Conservation (phyloP, 176 grass and related monocot species). For the Triticum urartu region DNA sequence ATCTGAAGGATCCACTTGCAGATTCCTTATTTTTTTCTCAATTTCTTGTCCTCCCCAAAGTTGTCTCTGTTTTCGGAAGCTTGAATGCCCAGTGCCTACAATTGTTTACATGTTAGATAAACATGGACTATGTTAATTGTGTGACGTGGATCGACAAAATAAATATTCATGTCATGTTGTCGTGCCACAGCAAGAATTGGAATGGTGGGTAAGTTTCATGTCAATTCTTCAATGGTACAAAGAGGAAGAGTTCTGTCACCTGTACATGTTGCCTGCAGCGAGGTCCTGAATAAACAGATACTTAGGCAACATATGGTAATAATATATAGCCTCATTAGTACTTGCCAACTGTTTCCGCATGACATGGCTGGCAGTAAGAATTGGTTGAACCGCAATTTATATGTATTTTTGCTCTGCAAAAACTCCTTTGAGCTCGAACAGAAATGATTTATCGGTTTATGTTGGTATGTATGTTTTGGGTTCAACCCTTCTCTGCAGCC, state of each 20-base stretch:
- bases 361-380: background rate
- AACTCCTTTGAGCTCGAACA: background rate
- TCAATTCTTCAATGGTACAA: slow-evolving; percentile 1
- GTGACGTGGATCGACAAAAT: background rate
- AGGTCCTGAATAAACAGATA: background rate
- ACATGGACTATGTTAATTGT: background rate
- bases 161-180: slow-evolving; percentile 8
- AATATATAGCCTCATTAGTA: background rate
- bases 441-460: background rate
- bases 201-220: slow-evolving; percentile 13
- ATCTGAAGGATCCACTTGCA: background rate
- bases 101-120: slow-evolving; percentile 27
- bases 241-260: slow-evolving; percentile 6
- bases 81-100: slow-evolving; percentile 28
- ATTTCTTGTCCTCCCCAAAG: slow-evolving; percentile 14
- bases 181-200: background rate
- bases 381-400: background rate
- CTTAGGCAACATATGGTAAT: slow-evolving; percentile 9
- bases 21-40: slow-evolving; percentile 25
- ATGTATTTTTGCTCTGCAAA: background rate
- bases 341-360: slow-evolving; percentile 15
- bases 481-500: background rate
- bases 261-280: background rate
- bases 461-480: background rate
- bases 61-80: background rate